phyloP scores from a whole-genome alignment of 164 flowering plant species.

The Macadamia tetraphylla region DNA sequence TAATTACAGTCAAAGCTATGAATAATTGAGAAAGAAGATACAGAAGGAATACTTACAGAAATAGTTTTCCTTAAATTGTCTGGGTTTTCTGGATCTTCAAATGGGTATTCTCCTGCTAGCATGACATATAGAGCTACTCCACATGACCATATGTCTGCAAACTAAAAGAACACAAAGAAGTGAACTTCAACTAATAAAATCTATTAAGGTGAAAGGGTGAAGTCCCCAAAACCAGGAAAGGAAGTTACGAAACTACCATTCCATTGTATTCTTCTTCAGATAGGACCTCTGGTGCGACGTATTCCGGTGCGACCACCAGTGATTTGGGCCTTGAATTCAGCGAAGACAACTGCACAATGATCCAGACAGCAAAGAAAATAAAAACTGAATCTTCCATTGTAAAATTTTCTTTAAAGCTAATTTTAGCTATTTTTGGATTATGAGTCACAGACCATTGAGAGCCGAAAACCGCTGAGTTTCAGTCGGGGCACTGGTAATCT shows the following conservation, averaged over 20 bases:
- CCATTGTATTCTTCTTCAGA: conserved; percentile 81
- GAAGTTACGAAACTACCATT: conserved; percentile 41
- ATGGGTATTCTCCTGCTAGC: too few species aligned
- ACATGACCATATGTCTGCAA: too few species aligned
- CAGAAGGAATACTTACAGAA: too few species aligned
- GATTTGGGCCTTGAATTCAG: conserved; percentile 90
- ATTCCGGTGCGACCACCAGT: conserved; percentile 83
- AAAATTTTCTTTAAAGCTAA: not conserved
- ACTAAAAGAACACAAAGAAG: too few species aligned
- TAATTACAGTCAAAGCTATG: too few species aligned
- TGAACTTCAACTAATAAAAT: too few species aligned
- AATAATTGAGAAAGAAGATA: too few species aligned
- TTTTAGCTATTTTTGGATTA: not conserved
- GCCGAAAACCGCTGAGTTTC: conserved; percentile 86
- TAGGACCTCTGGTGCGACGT: conserved; percentile 85
- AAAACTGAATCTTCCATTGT: too few species aligned
- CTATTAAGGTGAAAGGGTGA: too few species aligned
- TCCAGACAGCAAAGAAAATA: not conserved
- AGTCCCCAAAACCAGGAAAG: not conserved
- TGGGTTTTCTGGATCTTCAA: too few species aligned
- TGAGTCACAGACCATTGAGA: conserved; percentile 56
- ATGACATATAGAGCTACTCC: too few species aligned
- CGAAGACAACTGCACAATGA: conserved; percentile 46
- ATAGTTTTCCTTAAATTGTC: too few species aligned
- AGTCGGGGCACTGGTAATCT: conserved; percentile 82